Evolutionary conservation across 345 rosid genomes (phyloP), one percentile per base, ranked within the genome.

Genomic region (Brassica nigra): DNA sequence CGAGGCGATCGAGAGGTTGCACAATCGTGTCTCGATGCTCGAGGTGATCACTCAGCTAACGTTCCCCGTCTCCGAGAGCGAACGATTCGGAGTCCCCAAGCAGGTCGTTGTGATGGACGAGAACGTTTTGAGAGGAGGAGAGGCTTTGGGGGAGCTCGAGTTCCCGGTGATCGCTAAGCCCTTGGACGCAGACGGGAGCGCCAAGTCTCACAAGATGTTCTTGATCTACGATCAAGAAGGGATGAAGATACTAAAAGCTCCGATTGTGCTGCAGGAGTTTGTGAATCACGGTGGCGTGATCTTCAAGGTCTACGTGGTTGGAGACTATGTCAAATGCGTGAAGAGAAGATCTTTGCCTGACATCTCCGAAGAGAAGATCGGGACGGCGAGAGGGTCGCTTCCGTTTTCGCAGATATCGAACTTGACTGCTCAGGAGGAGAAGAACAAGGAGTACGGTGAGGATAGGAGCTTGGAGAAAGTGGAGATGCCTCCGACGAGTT

Each of bases 261-360:
- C 90, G 27, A 68, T 86, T 76, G 88, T 90, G 30, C 54, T 90
- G 76, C 94, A 90, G 78, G 91, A 86, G 69, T 90, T 90, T 72
- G 89, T 90, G 83, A 90, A 90, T 42, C 92, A 90, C 31, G 90
- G 94, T 4, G 91, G 91, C 15, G 91, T 86, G 33, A 63, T 90
- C 20, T 87, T 88, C 54, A 90, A 89, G 81, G 91, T 87, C 34
- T 89, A 89, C 67, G 91, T 89, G 6, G 90, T 81, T 8, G 94
- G 91, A 0, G 82, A 83, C 11, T 55, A 80, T 16, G 84, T 83
- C 2, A 73, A 81, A 75, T 85, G 89, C 36, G 90, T 86, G 8
- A 86, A 82, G 83, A 80, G 92, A 61, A 81, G 72, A 65, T 90
- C 94, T 16, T 76, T 90, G 20, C 87, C 90, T 4, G 91, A 89